A percentile compares a stretch with the other conserved stretches of the same genome.
These are phyloP conservation scores for Cicer pinnatifidum DNA, from an alignment of 306 rosid species.

Conservation along the genomic window DNA sequence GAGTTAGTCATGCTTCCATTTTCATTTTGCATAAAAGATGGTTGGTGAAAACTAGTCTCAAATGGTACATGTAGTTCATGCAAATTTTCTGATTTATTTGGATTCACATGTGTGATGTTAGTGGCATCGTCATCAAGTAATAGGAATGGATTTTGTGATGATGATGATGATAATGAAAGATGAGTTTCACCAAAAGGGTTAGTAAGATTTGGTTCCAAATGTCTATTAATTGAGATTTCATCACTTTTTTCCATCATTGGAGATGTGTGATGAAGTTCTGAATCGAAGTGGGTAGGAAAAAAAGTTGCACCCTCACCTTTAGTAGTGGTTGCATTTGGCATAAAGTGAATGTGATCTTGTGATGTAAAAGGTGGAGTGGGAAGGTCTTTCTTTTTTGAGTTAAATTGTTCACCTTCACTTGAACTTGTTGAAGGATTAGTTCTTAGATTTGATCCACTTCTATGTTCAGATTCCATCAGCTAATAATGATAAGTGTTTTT, in stretches of 20 bases:
- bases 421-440: constrained; percentile 24
- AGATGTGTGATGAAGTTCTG: background rate
- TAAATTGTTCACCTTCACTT: constrained; percentile 19
- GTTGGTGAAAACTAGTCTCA: background rate
- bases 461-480: constrained; percentile 46
- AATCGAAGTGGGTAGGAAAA: background rate
- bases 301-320: background rate
- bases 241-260: constrained; percentile 18
- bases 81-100: background rate
- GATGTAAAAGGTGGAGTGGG: constrained; percentile 35
- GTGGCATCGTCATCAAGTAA: background rate
- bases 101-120: constrained; percentile 15
- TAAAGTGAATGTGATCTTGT: constrained; percentile 29
- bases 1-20: background rate
- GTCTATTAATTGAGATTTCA: constrained; percentile 6
- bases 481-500: constrained; percentile 36
- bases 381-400: constrained; percentile 13
- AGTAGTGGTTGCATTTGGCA: constrained; percentile 12
- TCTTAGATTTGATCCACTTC: constrained; percentile 35
- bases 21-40: constrained; percentile 10
- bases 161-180: constrained; percentile 33
- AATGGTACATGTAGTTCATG: constrained; percentile 4
- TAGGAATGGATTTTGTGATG: constrained; percentile 40
- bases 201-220: constrained; percentile 3
- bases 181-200: constrained; percentile 36